Evolutionary conservation across 441 rosid genomes (phyloP), one percentile per base, ranked within the genome.

Genomic region (Aquilaria agallochum): DNA sequence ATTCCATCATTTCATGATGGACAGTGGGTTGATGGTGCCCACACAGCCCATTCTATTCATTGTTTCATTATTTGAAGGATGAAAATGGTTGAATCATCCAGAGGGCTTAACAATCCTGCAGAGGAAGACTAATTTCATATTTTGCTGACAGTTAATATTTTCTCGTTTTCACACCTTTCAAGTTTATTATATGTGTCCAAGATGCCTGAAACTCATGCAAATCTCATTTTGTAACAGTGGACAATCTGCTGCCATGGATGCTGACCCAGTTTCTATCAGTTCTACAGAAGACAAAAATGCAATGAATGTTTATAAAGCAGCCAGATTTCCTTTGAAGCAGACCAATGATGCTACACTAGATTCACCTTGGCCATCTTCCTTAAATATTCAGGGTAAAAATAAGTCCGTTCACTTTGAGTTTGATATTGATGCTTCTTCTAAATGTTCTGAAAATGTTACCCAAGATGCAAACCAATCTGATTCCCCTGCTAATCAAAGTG

Each of bases 361-460:
- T 64, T 53, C 72, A 50, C 65, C 73, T 15, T 55, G 66, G 68
- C 42, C 61, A 66, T 70, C 78, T 33, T 74, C 78, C 51, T 53
- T 74, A 66, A 70, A 76, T 36, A 50, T 72, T 42, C 82, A 55
- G 12, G 55, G 63, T 54, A 85, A 74, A 79, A 80, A 55, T 68
- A 91, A 83, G 76, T 83, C 85, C 0, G 99, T 95, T 59, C 86
- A 83, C 47, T 94, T 91, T 75, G 87, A 90, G 55, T 80, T 87
- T 53, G 78, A 83, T 51, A 36, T 72, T 65, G 93, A 81, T 61
- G 73, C 67, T 20, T 73, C 78, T 71, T 67, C 76, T 13, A 69
- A 79, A 42, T 60, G 87, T 40, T 75, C 81, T 50, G 86, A 77
- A 63, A 67, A 65, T 61, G 51, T 33, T 31, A 69, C 63, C 66